Base-by-base conservation (phyloP, 139 green algal species). In the Micromonas commoda region DNA sequence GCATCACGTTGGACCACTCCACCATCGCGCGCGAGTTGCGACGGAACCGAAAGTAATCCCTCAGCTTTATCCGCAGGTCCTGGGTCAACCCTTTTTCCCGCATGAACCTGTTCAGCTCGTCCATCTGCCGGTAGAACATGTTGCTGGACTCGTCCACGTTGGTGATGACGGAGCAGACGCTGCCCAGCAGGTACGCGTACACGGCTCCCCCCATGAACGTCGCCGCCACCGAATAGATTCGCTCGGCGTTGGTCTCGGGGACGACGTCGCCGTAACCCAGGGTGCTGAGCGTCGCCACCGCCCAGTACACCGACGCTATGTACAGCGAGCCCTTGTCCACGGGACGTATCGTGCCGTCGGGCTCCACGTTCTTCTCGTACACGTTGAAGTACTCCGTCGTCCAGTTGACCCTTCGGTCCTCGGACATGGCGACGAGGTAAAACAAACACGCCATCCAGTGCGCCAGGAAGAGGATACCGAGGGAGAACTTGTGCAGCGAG, bases 181-280 rank as follows among this genome's bases (percentile, higher is more conserved):
- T 70, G 6, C 63, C 63, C 9, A 70, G 28, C 6, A 33, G 77
- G 70, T 86, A 86, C 0, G 82, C 72, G 53, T 83, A 86, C 13
- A 86, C 60, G 1, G 82, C 82, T 1, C 82, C 78, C 2, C 84
- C 84, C 45, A 88, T 63, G 39, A 85, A 51, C 85, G 84, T 83
- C 21, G 71, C 38, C 2, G 85, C 51, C 71, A 85, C 85, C 29
- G 81, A 76, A 38, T 82, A 81, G 28, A 88, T 73, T 66, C 51
- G 74, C 74, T 80, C 74, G 34, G 23, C 26, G 6, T 38, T 63
- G 6, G 74, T 80, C 19, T n/a, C 3, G 3, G 74, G 60, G n/a
- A 80, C 9, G 4, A 80, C 74, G 74, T 80, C 74, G 26, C 74
- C 74, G 60, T 80, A 80, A 24, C 74, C 74, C 19, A 80, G 28